Percentiles rank a stretch among this genome's conserved stretches.
These are phyloP conservation scores for Sporothrix euskadiensis DNA, from an alignment of 2,329 filamentous ascomycete genomes.

Conservation along the genomic window DNA sequence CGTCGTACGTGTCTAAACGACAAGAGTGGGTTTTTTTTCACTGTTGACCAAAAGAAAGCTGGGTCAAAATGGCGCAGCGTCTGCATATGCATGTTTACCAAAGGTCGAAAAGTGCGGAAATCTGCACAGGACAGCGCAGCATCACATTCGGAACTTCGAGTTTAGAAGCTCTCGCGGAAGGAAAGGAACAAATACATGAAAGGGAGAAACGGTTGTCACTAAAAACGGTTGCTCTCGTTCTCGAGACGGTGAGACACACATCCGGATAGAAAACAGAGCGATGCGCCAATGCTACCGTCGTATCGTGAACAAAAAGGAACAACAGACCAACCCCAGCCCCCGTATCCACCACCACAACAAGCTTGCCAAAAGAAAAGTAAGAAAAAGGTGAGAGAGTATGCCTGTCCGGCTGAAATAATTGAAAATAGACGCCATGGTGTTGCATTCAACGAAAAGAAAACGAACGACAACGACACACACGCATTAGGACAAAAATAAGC, in stretches of 20 bases:
- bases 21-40: background rate
- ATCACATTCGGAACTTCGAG: background rate
- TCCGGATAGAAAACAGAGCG: background rate
- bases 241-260: background rate
- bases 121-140: background rate
- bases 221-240: background rate
- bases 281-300: background rate
- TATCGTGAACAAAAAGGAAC: background rate
- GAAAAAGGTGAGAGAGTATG: background rate
- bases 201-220: background rate
- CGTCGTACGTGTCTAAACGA: background rate
- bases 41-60: background rate
- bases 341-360: background rate
- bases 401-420: conserved; percentile 16
- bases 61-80: conserved; percentile 3
- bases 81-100: background rate
- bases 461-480: background rate
- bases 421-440: background rate
- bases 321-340: background rate
- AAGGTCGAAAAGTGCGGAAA: background rate
- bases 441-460: conserved; percentile 1
- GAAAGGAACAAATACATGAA: background rate
- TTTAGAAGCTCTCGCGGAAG: background rate
- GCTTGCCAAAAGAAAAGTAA: background rate
- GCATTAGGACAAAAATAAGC: background rate